Evolutionary conservation across 2,329 filamentous ascomycete genomes (phyloP).

Genomic region (Chalaropsis thielavioides): DNA sequence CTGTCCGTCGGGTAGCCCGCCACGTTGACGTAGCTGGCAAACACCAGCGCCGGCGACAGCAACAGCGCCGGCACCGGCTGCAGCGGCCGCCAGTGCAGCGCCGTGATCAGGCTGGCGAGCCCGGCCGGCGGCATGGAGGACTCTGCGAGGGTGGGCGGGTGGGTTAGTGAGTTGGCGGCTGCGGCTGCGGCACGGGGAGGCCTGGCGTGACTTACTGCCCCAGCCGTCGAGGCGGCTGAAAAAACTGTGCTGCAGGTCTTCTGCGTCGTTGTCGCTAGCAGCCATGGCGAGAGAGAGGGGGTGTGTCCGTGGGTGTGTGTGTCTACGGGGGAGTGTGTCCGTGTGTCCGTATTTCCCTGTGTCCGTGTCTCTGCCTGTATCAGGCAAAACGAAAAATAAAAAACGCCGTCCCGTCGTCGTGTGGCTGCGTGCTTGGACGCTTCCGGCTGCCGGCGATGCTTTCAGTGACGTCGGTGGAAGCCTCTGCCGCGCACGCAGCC

Average conservation of each 20-base stretch:
- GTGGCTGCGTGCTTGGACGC: no score
- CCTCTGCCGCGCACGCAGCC: not conserved
- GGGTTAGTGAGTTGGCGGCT: not conserved
- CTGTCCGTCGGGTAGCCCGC: constrained; percentile 43
- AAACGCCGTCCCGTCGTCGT: no score
- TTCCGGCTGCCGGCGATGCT: not conserved
- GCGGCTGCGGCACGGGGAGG: constrained; percentile 6
- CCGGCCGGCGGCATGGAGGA: constrained; percentile 40
- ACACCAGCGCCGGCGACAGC: constrained; percentile 38
- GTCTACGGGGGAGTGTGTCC: no score
- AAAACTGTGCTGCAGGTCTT: constrained; percentile 19
- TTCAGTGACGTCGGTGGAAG: not conserved
- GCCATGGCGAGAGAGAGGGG: constrained; percentile 4
- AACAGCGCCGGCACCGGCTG: constrained; percentile 35
- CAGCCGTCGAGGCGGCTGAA: constrained; percentile 30
- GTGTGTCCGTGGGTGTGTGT: not conserved
- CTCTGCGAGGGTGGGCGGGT: constrained; percentile 26
- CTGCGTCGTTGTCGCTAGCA: not conserved
- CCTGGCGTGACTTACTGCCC: constrained; percentile 32
- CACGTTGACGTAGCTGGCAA: constrained; percentile 45
- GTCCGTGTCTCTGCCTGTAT: no score
- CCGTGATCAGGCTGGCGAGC: constrained; percentile 41
- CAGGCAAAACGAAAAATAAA: no score
- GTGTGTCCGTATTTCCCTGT: no score
- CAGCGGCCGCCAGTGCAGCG: constrained; percentile 41